A percentile compares a stretch with the other conserved stretches of the same genome.
Conservation (phyloP, 2,329 filamentous ascomycete genomes). For the Alternaria gansuensis region DNA sequence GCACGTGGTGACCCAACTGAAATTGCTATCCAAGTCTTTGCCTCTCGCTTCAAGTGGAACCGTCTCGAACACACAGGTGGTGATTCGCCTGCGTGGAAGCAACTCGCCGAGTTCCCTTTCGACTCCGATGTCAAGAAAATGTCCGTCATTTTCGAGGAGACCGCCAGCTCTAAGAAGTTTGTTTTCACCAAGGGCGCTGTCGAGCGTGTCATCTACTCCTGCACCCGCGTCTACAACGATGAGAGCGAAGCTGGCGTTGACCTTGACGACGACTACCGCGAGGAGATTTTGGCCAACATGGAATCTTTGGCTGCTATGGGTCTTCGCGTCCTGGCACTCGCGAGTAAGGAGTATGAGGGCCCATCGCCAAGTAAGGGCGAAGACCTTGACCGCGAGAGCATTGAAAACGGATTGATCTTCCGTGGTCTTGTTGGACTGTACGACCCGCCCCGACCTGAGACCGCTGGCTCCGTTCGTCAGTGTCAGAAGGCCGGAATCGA, state of each 20-base stretch:
- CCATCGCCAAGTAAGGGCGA: slow-evolving; percentile 48
- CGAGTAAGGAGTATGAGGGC: slow-evolving; percentile 58
- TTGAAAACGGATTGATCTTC: slow-evolving; percentile 75
- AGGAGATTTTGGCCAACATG: slow-evolving; percentile 71
- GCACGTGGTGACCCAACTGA: slow-evolving; percentile 62
- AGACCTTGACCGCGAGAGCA: slow-evolving; percentile 63
- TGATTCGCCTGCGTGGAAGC: slow-evolving; percentile 35
- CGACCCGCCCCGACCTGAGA: slow-evolving; percentile 83
- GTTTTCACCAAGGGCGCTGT: slow-evolving; percentile 73
- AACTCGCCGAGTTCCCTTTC: slow-evolving; percentile 72
- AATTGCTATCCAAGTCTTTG: slow-evolving; percentile 78
- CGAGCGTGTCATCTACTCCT: slow-evolving; percentile 63
- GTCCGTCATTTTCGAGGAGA: slow-evolving; percentile 69
- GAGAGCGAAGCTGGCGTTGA: slow-evolving; percentile 49
- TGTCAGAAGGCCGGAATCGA: slow-evolving; percentile 50
- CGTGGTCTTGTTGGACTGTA: slow-evolving; percentile 84
- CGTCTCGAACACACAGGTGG: slow-evolving; percentile 6
- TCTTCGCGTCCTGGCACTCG: slow-evolving; percentile 73
- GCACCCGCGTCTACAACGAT: slow-evolving; percentile 65
- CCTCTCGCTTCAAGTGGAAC: slow-evolving; percentile 69
- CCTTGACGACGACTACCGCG: slow-evolving; percentile 62
- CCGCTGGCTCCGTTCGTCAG: slow-evolving; percentile 62
- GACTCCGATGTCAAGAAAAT: slow-evolving; percentile 78
- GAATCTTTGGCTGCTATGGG: slow-evolving; percentile 71
- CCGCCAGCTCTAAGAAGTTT: slow-evolving; percentile 51